These are phyloP conservation scores for Naegleria fowleri DNA, from an alignment of 208 protist genomes.

Conservation along the genomic window DNA sequence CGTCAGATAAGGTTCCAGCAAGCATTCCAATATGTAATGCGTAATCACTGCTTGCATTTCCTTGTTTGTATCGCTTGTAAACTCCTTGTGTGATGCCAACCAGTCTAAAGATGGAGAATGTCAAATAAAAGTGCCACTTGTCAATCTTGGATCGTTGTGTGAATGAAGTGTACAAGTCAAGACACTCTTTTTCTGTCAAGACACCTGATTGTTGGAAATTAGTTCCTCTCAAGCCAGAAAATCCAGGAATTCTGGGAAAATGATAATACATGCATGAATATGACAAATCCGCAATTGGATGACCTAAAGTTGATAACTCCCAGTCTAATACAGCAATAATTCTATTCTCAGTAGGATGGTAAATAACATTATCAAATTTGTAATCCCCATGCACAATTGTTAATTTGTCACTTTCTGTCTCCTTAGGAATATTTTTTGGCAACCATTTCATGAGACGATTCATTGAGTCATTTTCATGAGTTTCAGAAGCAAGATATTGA, in stretches of 20 bases:
- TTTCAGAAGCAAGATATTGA: constrained; percentile 44
- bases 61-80: constrained; percentile 46
- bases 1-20: not conserved
- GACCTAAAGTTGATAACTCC: constrained; percentile 66
- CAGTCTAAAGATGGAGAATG: constrained; percentile 52
- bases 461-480: constrained; percentile 39
- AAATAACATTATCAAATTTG: constrained; percentile 56
- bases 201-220: not conserved
- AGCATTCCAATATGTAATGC: not conserved
- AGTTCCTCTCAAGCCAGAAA: constrained; percentile 17
- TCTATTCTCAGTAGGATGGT: constrained; percentile 55
- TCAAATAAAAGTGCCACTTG: constrained; percentile 52
- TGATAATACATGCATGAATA: constrained; percentile 48
- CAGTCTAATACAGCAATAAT: constrained; percentile 68
- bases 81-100: constrained; percentile 56
- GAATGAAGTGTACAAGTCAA: constrained; percentile 34
- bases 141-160: not conserved
- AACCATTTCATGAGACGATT: constrained; percentile 49
- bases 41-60: constrained; percentile 45
- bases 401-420: not conserved
- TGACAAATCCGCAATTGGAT: constrained; percentile 56
- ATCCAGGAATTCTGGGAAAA: not conserved
- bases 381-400: constrained; percentile 50
- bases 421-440: constrained; percentile 42
- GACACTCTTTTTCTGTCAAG: constrained; percentile 29